phyloP scores from a whole-genome alignment of 1,139 yeast species.

The Ogataea hybrid region DNA sequence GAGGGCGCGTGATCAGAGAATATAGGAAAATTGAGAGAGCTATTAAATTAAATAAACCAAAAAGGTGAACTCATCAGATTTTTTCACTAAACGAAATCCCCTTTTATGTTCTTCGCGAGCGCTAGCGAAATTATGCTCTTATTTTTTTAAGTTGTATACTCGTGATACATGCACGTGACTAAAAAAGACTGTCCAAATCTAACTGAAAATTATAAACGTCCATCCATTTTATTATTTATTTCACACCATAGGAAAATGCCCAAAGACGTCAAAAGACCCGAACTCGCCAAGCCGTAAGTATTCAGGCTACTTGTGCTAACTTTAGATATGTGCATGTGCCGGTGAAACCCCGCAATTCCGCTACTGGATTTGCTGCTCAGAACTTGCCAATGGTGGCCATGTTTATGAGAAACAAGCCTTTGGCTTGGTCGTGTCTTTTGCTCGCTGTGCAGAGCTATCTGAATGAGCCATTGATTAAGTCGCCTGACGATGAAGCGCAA shows the following conservation, averaged over 20 bases:
- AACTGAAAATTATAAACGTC: neutral
- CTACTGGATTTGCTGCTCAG: conserved; percentile 49
- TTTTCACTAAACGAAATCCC: conserved; percentile 8
- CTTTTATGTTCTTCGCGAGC: conserved; percentile 1
- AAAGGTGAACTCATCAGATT: conserved; percentile 9
- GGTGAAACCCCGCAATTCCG: conserved; percentile 45
- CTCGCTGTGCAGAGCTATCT: conserved; percentile 47
- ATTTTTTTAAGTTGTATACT: neutral
- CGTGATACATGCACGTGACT: conserved; percentile 2
- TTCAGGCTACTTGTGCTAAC: conserved; percentile 3
- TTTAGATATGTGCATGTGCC: conserved; percentile 50
- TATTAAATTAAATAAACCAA: conserved; percentile 3
- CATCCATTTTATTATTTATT: conserved; percentile 1
- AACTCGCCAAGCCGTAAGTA: conserved; percentile 27
- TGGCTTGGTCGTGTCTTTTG: conserved; percentile 51
- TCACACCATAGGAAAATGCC: conserved; percentile 16
- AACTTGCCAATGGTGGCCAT: conserved; percentile 65
- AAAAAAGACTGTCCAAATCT: neutral
- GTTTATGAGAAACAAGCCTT: conserved; percentile 51
- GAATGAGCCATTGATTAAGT: conserved; percentile 33
- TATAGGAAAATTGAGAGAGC: neutral
- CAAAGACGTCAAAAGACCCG: conserved; percentile 30
- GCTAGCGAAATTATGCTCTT: neutral
- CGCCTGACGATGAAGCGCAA: conserved; percentile 26
- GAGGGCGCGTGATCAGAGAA: neutral